Base-by-base conservation (phyloP, 1,284 basidiomycete species). In the Phlebopus sp. region DNA sequence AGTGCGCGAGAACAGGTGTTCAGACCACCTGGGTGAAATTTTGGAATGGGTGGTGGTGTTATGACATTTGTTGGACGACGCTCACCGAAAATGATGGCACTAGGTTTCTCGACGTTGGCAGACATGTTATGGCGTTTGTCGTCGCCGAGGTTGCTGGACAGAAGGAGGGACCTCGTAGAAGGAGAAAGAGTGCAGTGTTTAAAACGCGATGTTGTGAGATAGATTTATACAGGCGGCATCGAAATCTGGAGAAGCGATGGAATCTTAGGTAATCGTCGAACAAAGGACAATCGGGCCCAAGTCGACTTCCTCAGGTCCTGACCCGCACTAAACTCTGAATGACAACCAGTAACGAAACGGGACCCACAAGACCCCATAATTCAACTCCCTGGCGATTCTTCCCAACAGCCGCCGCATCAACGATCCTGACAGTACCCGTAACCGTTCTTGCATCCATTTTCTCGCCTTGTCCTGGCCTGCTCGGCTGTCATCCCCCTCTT, bases 21-120 rank as follows among this genome's bases (percentile, higher is more conserved):
- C 53, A 90, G 69, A 47, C 88, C 88, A 55, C 88, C 88, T 90
- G 55, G 2, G 37, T 42, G 3, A 19, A 40, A 42, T 2, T 2
- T 17, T 21, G 29, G 42, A 6, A 47, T 49, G n/a, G 15, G 7
- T 19, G 13, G 11, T 29, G 47, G 17, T 1, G 4, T 18, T 1
- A 11, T n/a, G 15, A 15, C 39, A 17, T 2, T 25, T 13, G 37
- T 35, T 7, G 17, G 14, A 41, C 15, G 18, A 43, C 4, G 38
- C 79, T 58, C 55, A 92, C 90, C 90, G 56, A 92, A 84, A 56
- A 93, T 86, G 57, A 92, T 76, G 27, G 80, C 90, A 66, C 69
- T 81, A n/a, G 86, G 86, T 65, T 83, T 86, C 40, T 63, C 65
- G 42, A 31, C 37, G 35, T 31, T 44, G 42, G 17, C 32, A 32